Evolutionary conservation across 805 yeast species (phyloP).

Genomic region (Priceomyces medius): DNA sequence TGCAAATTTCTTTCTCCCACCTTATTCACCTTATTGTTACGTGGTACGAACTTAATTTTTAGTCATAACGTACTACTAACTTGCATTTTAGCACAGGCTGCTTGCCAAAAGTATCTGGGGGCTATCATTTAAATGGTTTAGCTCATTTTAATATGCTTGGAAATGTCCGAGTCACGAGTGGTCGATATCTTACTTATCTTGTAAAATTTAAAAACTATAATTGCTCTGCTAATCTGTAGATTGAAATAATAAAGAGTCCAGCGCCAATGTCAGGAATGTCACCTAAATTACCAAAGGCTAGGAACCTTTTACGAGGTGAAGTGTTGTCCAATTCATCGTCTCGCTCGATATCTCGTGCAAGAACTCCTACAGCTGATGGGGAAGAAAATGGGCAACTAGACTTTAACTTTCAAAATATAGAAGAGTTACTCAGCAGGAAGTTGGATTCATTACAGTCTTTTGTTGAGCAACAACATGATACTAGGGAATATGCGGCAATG

Average conservation of each 20-base stretch:
- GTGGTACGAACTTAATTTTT: too few relatives aligned
- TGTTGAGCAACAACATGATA: slow-evolving; percentile 12
- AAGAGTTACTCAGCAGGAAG: slow-evolving; percentile 32
- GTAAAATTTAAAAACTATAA: background rate
- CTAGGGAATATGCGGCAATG: slow-evolving; percentile 3
- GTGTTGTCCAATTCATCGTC: slow-evolving; percentile 29
- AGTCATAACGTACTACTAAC: too few relatives aligned
- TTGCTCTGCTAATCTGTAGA: background rate
- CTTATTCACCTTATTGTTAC: too few relatives aligned
- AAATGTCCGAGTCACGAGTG: background rate
- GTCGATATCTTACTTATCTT: background rate
- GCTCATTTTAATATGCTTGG: too few relatives aligned
- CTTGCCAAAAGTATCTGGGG: too few relatives aligned
- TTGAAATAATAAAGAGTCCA: too few relatives aligned
- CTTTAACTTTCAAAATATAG: slow-evolving; percentile 32
- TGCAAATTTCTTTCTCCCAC: too few relatives aligned
- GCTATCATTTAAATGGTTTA: too few relatives aligned
- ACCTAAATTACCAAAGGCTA: slow-evolving; percentile 2
- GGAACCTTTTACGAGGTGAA: slow-evolving; percentile 2
- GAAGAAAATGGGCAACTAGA: slow-evolving; percentile 39
- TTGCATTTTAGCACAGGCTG: too few relatives aligned
- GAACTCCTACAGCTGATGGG: slow-evolving; percentile 34
- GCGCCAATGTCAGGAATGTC: slow-evolving; percentile 4
- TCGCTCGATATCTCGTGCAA: slow-evolving; percentile 29
- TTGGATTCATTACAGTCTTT: slow-evolving; percentile 29